Percentiles rank a stretch among this genome's conserved stretches.
Conservation (phyloP, 352 stramenopile species). For the Pythium plurisporium region DNA sequence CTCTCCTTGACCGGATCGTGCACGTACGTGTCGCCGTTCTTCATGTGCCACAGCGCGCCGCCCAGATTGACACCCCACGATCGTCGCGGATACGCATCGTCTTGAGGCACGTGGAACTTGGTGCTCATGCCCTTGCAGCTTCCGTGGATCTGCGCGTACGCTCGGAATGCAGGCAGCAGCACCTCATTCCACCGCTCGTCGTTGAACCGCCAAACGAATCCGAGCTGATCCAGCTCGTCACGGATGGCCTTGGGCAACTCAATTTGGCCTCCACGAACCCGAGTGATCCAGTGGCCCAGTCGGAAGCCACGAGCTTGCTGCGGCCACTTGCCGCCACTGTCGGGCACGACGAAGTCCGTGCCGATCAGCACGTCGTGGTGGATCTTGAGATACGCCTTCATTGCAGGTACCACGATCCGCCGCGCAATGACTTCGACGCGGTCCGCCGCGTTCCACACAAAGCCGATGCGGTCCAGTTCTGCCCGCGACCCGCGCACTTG, state of each 20-base stretch:
- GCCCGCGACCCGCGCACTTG: constrained; percentile 73
- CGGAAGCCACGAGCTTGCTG: constrained; percentile 47
- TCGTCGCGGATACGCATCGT: constrained; percentile 43
- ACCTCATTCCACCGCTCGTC: constrained; percentile 65
- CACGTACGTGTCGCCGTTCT: constrained; percentile 77
- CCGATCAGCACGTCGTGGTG: constrained; percentile 49
- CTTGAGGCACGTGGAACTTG: constrained; percentile 63
- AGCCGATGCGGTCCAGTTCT: constrained; percentile 86
- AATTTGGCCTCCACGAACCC: constrained; percentile 45
- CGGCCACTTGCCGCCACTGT: constrained; percentile 49
- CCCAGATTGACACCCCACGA: constrained; percentile 74
- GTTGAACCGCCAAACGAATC: constrained; percentile 71
- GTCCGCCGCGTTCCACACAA: constrained; percentile 88
- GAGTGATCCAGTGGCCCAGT: constrained; percentile 72
- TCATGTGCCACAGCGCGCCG: constrained; percentile 78
- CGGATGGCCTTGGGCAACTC: constrained; percentile 34
- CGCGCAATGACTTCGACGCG: constrained; percentile 53
- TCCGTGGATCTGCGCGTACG: constrained; percentile 52
- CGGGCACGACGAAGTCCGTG: constrained; percentile 69
- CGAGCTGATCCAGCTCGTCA: constrained; percentile 51
- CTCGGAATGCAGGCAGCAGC: constrained; percentile 58
- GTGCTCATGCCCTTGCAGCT: constrained; percentile 67
- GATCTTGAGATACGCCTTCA: constrained; percentile 42
- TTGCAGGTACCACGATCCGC: constrained; percentile 48
- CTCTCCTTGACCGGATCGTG: constrained; percentile 56